Conservation (phyloP, 2,329 filamentous ascomycete genomes). For the Drechslerella coelobrocha region DNA sequence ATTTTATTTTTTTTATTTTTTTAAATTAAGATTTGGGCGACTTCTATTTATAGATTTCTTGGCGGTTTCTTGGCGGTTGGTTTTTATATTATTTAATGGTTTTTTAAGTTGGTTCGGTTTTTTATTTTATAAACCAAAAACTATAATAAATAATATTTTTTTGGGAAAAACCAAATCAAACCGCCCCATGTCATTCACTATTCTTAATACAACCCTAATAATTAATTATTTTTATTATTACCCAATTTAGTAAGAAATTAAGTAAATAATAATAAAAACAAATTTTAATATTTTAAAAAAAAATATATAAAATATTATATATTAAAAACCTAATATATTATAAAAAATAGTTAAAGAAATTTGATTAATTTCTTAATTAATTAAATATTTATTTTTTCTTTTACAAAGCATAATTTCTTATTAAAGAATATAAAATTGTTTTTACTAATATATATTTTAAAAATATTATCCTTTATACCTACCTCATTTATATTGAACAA, state of each 20-base stretch:
- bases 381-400: background rate
- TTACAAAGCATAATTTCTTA: background rate
- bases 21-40: too few species aligned
- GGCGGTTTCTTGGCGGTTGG: too few species aligned
- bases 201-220: background rate
- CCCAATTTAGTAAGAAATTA: background rate
- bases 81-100: too few species aligned
- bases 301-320: background rate
- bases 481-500: background rate
- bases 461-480: background rate
- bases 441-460: background rate
- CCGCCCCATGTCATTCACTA: too few species aligned
- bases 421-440: background rate
- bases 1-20: too few species aligned
- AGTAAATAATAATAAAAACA: background rate
- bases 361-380: background rate
- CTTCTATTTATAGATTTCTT: too few species aligned
- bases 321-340: background rate
- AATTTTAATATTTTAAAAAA: background rate
- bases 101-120: too few species aligned
- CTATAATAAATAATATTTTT: too few species aligned
- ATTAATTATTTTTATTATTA: background rate
- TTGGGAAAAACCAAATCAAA: too few species aligned
- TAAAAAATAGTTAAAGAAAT: background rate
- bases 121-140: too few species aligned